A percentile compares a stretch with the other conserved stretches of the same genome.
Evolutionary conservation across 768 basidiomycete genomes (phyloP).

Genomic region (Leccinellum rugosiceps): DNA sequence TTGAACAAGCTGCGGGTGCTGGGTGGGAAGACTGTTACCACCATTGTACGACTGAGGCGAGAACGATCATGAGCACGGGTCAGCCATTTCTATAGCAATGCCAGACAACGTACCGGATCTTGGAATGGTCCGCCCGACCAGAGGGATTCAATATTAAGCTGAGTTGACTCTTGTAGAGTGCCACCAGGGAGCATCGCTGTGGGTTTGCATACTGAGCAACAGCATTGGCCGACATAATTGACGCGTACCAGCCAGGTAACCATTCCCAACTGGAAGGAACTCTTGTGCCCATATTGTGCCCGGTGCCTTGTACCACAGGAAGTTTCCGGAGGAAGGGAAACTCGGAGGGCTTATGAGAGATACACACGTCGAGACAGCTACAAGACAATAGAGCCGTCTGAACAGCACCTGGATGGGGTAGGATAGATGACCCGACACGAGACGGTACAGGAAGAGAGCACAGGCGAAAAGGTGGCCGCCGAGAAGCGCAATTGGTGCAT

Average conservation of each 20-base stretch:
- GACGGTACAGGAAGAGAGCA: constrained; percentile 7
- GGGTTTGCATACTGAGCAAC: background rate
- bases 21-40: constrained; percentile 54
- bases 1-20: constrained; percentile 41
- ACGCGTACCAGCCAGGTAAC: constrained; percentile 57
- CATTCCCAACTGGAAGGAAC: constrained; percentile 72
- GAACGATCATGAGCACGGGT: background rate
- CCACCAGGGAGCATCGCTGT: constrained; percentile 67
- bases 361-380: constrained; percentile 18
- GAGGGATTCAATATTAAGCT: constrained; percentile 72
- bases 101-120: constrained; percentile 45
- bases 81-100: background rate
- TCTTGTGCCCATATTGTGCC: constrained; percentile 56
- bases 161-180: constrained; percentile 54
- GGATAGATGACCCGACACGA: constrained; percentile 19
- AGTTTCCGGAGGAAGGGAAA: constrained; percentile 75
- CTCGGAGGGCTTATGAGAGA: constrained; percentile 31
- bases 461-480: constrained; percentile 17
- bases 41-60: constrained; percentile 55
- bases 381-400: constrained; percentile 20
- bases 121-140: constrained; percentile 76
- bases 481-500: constrained; percentile 16
- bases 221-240: background rate
- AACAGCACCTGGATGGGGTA: constrained; percentile 14
- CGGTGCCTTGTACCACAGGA: constrained; percentile 61